Evolutionary conservation across 2,329 filamentous ascomycete genomes (phyloP).

Genomic region (Leptosphaerulina australis): DNA sequence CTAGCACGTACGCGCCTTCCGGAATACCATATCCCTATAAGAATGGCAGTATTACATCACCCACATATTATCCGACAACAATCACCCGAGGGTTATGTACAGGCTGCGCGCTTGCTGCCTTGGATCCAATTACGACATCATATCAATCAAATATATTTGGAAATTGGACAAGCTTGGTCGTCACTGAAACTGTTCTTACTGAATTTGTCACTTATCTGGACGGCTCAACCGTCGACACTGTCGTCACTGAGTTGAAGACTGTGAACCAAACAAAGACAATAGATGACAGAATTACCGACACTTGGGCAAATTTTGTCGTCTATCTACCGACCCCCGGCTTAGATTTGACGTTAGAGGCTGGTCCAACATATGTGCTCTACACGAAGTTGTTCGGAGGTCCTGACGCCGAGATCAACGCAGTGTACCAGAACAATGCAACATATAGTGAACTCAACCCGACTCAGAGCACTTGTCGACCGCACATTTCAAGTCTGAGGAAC

Average conservation of each 20-base stretch:
- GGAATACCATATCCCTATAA: neutral
- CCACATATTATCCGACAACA: neutral
- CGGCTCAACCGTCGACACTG: slow-evolving; percentile 33
- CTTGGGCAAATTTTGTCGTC: slow-evolving; percentile 32
- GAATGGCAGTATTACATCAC: slow-evolving; percentile 2
- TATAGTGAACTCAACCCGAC: slow-evolving; percentile 2
- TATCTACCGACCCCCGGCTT: slow-evolving; percentile 24
- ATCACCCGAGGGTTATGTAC: slow-evolving; percentile 28
- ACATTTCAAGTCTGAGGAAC: slow-evolving; percentile 16
- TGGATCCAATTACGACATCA: slow-evolving; percentile 27
- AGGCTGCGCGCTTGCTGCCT: slow-evolving; percentile 39
- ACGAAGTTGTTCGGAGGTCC: slow-evolving; percentile 34
- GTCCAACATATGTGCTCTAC: slow-evolving; percentile 43
- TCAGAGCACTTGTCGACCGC: slow-evolving; percentile 17
- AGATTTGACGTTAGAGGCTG: slow-evolving; percentile 26
- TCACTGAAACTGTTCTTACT: slow-evolving; percentile 37
- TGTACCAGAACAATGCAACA: slow-evolving; percentile 7
- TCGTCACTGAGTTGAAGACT: slow-evolving; percentile 31
- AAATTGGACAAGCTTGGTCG: slow-evolving; percentile 30
- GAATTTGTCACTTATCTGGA: slow-evolving; percentile 34
- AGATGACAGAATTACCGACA: slow-evolving; percentile 26
- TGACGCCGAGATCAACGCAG: slow-evolving; percentile 14
- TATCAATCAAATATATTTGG: slow-evolving; percentile 7
- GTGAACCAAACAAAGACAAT: slow-evolving; percentile 38
- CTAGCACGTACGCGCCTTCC: neutral